A percentile compares a stretch with the other conserved stretches of the same genome.
Evolutionary conservation across 2,329 filamentous ascomycete species (phyloP).

Genomic region (Purpureocillium lavendulum): DNA sequence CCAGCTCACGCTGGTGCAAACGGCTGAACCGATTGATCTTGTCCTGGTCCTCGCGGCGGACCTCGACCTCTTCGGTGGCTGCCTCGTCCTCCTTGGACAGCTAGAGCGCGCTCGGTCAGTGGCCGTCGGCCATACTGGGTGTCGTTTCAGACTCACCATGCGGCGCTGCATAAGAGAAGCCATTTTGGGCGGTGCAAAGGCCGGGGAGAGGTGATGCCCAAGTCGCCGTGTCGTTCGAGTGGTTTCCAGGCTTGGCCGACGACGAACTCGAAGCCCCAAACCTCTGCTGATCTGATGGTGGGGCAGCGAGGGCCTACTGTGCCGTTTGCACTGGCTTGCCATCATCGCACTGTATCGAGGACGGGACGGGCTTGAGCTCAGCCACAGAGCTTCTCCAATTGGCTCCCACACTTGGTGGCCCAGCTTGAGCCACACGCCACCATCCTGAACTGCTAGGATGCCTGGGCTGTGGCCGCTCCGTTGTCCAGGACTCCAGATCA

Average conservation of each 20-base stretch:
- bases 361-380: not conserved
- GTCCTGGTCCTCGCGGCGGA: constrained; percentile 94
- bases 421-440: no score
- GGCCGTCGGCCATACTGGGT: not conserved
- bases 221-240: not conserved
- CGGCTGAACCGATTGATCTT: constrained; percentile 98
- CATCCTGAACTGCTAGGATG: no score
- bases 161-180: constrained; percentile 47
- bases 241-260: no score
- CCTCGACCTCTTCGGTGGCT: constrained; percentile 76
- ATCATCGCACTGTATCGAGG: not conserved
- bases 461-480: no score
- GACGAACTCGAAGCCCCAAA: no score
- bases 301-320: no score
- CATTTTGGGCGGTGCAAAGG: constrained; percentile 17
- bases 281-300: no score
- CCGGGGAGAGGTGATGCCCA: constrained; percentile 6
- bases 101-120: constrained; percentile 35
- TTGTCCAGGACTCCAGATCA: no score
- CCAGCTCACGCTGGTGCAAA: constrained; percentile 76
- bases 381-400: not conserved
- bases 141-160: constrained; percentile 37
- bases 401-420: not conserved
- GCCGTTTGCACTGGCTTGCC: no score
- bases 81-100: constrained; percentile 91